Base-by-base conservation (phyloP, 2,329 filamentous ascomycete genomes). In the Eurotiales sp. region DNA sequence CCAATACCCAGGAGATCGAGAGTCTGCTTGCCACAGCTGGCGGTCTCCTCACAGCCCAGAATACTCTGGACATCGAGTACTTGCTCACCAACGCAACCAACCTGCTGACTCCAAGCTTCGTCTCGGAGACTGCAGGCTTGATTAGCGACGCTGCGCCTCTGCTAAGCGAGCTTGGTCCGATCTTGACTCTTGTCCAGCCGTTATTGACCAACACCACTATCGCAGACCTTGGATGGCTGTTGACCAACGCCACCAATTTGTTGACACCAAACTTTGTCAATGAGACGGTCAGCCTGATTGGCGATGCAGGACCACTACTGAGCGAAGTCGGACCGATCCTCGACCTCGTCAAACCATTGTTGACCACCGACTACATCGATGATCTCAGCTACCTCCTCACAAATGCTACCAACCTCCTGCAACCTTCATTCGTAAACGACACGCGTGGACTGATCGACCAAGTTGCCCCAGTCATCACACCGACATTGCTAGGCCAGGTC, bases 241-340 rank as follows among this genome's bases (percentile, higher is more conserved):
- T 53, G 34, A 48, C 37, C 14, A 53, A 53, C 25, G 61, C 61
- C 45, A 59, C 57, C 43, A 55, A 56, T 32, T 54, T 65, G 22
- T 50, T 65, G 19, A 64, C 62, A 3, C 49, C 56, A 14, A 53
- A 49, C 23, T 63, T 63, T 37, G 61, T 64, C 37, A 55, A 63
- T 27, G 59, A 63, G 42, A 62, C 61, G 22, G 48, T 41, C 19
- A 46, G 41, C 15, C 30, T 64, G 23, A 56, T 64, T 45, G 55
- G 52, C 42, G 48, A 55, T 19, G 39, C 46, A 4, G 51, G 30
- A 19, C 51, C 51, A 27, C 22, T 40, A n/a, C 32, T 53, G 17
- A 25, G 39, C 19, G 37, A 49, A 12, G 30, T 49, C 32, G 36
- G 25, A 17, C 46, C 46, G 25, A 43, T 49, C 32, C 25, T 49